These are phyloP conservation scores for apple (Malus domestica) DNA, from an alignment of 306 rosid genomes.

Conservation along the genomic window DNA sequence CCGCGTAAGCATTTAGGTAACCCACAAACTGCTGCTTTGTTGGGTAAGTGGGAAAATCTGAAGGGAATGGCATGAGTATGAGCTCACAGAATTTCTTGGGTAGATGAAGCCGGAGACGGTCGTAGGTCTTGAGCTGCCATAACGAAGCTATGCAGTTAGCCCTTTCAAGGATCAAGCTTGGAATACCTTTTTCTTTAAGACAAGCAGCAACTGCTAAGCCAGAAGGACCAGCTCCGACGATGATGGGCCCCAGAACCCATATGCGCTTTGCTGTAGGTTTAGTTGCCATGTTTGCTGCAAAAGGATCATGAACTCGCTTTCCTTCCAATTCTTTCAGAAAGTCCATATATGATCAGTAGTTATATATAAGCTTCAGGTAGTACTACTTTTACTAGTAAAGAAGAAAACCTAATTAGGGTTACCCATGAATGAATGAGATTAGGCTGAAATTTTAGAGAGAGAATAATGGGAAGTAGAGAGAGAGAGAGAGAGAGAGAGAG, in stretches of 20 bases:
- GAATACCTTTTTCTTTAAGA: conserved; percentile 63
- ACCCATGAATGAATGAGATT: neutral
- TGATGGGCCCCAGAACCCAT: conserved; percentile 51
- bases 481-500: neutral
- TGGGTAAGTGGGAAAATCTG: conserved; percentile 69
- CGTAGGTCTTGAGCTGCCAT: conserved; percentile 82
- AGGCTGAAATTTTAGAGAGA: neutral
- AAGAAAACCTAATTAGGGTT: neutral
- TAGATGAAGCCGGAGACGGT: conserved; percentile 86
- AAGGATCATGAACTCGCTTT: conserved; percentile 50
- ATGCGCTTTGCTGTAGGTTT: conserved; percentile 1
- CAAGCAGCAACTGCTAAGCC: conserved; percentile 91
- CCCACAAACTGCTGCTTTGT: conserved; percentile 66
- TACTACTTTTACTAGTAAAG: neutral
- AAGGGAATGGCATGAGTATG: conserved; percentile 74
- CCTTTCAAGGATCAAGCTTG: conserved; percentile 60
- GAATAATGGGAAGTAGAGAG: conserved; percentile 4
- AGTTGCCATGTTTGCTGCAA: conserved; percentile 1
- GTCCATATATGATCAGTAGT: conserved; percentile 31
- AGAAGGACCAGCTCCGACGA: conserved; percentile 96
- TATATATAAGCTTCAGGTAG: neutral
- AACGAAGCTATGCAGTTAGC: conserved; percentile 74
- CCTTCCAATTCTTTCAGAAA: conserved; percentile 64
- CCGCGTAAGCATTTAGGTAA: conserved; percentile 52
- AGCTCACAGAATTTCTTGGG: conserved; percentile 84